A percentile compares a stretch with the other conserved stretches of the same genome.
Evolutionary conservation across 495 filamentous ascomycete genomes (phyloP).

Genomic region (Lindgomyces ingoldianus): DNA sequence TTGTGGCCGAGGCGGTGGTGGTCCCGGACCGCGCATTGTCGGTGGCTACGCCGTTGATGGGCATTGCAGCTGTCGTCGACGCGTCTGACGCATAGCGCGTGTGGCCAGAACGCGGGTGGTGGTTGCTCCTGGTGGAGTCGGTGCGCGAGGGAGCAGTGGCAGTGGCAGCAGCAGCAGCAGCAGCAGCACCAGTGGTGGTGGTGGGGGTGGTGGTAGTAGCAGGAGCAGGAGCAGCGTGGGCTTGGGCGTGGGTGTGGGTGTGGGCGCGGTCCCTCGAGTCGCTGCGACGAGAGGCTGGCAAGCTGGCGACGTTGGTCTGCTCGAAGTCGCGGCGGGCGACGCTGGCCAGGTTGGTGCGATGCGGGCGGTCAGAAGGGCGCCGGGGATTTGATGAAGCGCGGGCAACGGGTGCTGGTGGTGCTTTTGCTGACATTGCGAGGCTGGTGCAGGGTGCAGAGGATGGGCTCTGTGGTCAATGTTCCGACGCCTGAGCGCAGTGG

Average conservation of each 20-base stretch:
- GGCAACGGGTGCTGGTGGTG: conserved; percentile 50
- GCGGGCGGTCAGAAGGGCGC: conserved; percentile 56
- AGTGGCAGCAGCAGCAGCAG: too few relatives aligned
- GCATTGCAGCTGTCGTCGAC: conserved; percentile 55
- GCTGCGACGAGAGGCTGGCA: conserved; percentile 55
- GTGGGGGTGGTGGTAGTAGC: too few relatives aligned
- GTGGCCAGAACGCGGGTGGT: conserved; percentile 37
- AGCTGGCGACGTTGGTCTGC: conserved; percentile 52
- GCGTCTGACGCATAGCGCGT: conserved; percentile 51
- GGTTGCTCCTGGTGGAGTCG: conserved; percentile 50
- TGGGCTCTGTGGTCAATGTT: too few relatives aligned
- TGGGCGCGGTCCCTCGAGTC: conserved; percentile 53
- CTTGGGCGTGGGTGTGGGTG: too few relatives aligned
- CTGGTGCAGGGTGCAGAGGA: neutral
- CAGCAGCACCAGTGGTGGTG: too few relatives aligned
- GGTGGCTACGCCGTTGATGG: conserved; percentile 51
- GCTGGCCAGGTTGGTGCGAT: conserved; percentile 56
- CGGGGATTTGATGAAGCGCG: conserved; percentile 60
- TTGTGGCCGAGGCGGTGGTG: conserved; percentile 46
- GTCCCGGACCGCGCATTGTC: conserved; percentile 50
- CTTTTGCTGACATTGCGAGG: conserved; percentile 55
- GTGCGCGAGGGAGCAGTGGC: conserved; percentile 54
- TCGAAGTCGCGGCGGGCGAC: conserved; percentile 62
- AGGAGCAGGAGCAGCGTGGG: too few relatives aligned
- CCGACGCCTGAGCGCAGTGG: neutral